Evolutionary conservation across 331 rosid genomes (phyloP).

Genomic region (Rosa hybrid): DNA sequence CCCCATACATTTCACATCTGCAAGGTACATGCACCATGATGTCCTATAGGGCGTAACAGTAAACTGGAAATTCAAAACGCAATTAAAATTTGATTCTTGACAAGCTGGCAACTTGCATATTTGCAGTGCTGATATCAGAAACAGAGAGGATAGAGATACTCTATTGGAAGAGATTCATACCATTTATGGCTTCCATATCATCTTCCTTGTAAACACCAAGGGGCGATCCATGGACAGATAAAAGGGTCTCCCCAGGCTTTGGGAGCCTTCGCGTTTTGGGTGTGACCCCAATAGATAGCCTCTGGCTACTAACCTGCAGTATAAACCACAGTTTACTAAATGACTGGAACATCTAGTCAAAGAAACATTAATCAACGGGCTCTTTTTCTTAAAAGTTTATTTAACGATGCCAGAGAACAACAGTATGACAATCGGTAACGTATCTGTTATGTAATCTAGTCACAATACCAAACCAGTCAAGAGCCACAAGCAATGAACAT

Average conservation of each 20-base stretch:
- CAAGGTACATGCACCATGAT: not conserved
- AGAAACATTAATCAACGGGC: not conserved
- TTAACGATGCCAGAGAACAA: not conserved
- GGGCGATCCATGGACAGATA: conserved; percentile 89
- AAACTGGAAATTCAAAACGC: not conserved
- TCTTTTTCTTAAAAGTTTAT: conserved; percentile 1
- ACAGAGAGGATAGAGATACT: conserved; percentile 9
- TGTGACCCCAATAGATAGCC: conserved; percentile 83
- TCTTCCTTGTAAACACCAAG: conserved; percentile 84
- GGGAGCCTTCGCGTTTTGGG: conserved; percentile 78
- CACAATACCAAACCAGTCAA: not conserved
- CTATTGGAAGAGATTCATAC: conserved; percentile 36
- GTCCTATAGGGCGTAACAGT: not conserved
- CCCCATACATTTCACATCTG: not conserved
- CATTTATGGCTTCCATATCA: conserved; percentile 87
- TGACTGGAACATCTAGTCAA: not conserved
- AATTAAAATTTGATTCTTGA: not conserved
- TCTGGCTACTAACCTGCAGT: conserved; percentile 69
- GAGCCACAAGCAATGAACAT: not conserved
- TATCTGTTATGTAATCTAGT: not conserved
- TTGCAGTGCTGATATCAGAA: conserved; percentile 10
- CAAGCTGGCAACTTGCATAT: not conserved
- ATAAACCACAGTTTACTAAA: not conserved
- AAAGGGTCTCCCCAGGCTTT: conserved; percentile 89
- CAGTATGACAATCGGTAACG: not conserved